phyloP scores from a whole-genome alignment of 2,329 filamentous ascomycete genomes.

The Claviceps citrina region DNA sequence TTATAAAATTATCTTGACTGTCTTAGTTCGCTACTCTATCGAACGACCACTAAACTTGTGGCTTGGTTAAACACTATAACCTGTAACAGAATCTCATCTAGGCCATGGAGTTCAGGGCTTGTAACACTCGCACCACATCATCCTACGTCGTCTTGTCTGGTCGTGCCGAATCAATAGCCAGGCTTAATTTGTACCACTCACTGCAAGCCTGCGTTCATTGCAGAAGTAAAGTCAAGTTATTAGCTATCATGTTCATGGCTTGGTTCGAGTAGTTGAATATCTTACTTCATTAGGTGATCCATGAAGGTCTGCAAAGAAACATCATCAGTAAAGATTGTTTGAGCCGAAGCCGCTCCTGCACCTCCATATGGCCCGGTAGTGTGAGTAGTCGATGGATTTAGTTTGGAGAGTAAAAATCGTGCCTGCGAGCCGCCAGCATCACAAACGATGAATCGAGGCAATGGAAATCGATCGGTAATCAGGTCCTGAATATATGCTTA shows the following conservation, averaged over 20 bases:
- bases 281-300: slow-evolving; percentile 98
- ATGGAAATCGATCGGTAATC: slow-evolving; percentile 93
- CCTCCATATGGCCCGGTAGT: slow-evolving; percentile 86
- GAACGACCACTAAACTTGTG: too few relatives aligned
- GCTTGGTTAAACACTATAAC: too few relatives aligned
- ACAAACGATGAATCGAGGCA: slow-evolving; percentile 95
- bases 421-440: slow-evolving; percentile 97
- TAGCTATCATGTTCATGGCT: neutral
- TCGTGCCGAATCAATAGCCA: neutral
- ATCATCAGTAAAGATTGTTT: slow-evolving; percentile 98
- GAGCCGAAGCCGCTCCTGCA: slow-evolving; percentile 68
- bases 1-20: too few relatives aligned
- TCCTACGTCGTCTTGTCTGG: too few relatives aligned
- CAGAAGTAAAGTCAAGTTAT: slow-evolving; percentile 8
- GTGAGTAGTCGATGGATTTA: slow-evolving; percentile 95
- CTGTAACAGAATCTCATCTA: too few relatives aligned
- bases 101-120: too few relatives aligned
- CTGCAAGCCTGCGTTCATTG: slow-evolving; percentile 34
- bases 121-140: neutral
- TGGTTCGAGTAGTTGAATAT: neutral
- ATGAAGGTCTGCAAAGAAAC: slow-evolving; percentile 97
- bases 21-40: too few relatives aligned
- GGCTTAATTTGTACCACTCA: slow-evolving; percentile 46
- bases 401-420: slow-evolving; percentile 88
- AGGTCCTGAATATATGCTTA: too few relatives aligned